Base-by-base conservation (phyloP, 1,284 basidiomycete species). In the Singerocomus inundabilis region DNA sequence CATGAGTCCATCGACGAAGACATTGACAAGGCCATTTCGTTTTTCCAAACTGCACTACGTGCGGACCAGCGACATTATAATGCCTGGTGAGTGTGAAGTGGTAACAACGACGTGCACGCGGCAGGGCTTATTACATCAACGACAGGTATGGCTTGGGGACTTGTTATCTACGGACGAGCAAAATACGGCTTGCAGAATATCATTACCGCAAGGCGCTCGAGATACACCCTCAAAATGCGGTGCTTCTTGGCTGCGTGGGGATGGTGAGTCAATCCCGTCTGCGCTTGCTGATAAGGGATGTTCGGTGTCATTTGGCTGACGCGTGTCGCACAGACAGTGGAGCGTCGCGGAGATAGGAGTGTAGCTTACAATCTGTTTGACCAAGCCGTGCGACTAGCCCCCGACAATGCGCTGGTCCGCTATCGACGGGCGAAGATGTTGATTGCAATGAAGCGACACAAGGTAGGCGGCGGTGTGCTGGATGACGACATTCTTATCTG, bases 1-100 rank as follows among this genome's bases (percentile, higher is more conserved):
- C 93, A 97, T 71, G 94, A 98, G 77, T 90, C 87, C 37, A 83
- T 95, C 58, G 90, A 96, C 70, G 93, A 97, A 62, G 93, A 98
- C 74, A 78, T 90, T 57, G 89, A 93, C 61, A 85, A 88, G 68
- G 93, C 93, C 28, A 83, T 93, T 59, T 82, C 79, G 49, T 94
- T 91, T 74, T 98, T 94, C 70, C 84, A 95, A 66, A 85, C 82
- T 46, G 93, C 94, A 35, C 78, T 98, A 67, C 81, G 90, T 68
- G 84, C 85, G 48, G 92, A 97, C 76, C 73, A 81, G 62, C 83
- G 91, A 68, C 92, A 95, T 70, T 98, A 97, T 71, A 95, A 94
- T 72, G 94, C 95, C 48, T 98, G 94, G 93, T 94, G 69, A 67
- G 79, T 70, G 39, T 35, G 30, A 49, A 54, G 34, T 42, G 35